Evolutionary conservation across 2,329 filamentous ascomycete species (phyloP).

Genomic region (Aspergillus awamori): DNA sequence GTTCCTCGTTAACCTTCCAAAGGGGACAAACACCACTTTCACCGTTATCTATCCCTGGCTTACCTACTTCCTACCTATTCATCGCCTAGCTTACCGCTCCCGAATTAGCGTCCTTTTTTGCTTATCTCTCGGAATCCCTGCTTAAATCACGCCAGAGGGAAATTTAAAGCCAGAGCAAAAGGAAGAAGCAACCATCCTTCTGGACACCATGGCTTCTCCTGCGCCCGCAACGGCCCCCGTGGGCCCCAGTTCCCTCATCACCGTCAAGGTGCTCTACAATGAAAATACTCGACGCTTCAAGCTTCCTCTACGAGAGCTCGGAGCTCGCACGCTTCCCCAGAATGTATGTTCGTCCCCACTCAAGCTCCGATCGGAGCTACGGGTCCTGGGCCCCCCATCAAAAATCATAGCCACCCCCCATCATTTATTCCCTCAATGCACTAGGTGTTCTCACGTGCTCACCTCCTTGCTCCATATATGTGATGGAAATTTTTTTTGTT

Average conservation of each 20-base stretch:
- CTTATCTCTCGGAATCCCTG: slow-evolving; percentile 16
- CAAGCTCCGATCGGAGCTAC: slow-evolving; percentile 35
- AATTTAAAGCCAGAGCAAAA: no score
- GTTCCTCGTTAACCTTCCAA: background rate
- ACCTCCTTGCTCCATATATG: background rate
- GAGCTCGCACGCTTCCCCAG: slow-evolving; percentile 70
- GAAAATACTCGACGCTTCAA: slow-evolving; percentile 81
- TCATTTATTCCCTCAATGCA: background rate
- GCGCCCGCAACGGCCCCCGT: slow-evolving; percentile 50
- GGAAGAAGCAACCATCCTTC: slow-evolving; percentile 10
- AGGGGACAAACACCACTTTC: background rate
- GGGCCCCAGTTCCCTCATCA: slow-evolving; percentile 72
- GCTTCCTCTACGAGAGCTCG: slow-evolving; percentile 83
- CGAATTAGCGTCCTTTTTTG: slow-evolving; percentile 14
- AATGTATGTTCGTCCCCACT: slow-evolving; percentile 68
- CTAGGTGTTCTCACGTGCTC: slow-evolving; percentile 10
- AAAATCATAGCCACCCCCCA: background rate
- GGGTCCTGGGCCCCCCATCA: slow-evolving; percentile 16
- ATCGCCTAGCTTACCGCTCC: background rate
- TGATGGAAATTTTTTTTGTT: background rate
- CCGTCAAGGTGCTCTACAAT: slow-evolving; percentile 80
- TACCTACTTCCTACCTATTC: background rate
- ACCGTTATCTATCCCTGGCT: background rate
- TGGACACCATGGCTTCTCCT: slow-evolving; percentile 40
- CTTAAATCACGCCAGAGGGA: slow-evolving; percentile 6